A percentile compares a stretch with the other conserved stretches of the same genome.
These are phyloP conservation scores for Kurtzmaniella cleridarum DNA, from an alignment of 805 yeast species.

Conservation along the genomic window DNA sequence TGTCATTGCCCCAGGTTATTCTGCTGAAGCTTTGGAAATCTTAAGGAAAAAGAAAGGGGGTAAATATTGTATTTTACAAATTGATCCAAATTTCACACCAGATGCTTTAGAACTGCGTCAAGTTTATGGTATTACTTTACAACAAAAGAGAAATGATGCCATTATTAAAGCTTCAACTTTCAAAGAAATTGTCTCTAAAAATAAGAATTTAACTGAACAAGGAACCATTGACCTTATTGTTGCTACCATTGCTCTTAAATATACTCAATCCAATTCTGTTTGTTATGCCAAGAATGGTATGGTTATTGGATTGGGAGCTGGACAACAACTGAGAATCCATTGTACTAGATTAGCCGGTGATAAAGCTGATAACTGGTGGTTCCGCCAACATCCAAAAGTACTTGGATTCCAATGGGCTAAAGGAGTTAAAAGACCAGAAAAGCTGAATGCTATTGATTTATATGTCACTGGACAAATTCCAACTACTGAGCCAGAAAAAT, in stretches of 20 bases:
- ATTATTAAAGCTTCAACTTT: constrained; percentile 86
- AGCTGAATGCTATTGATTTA: constrained; percentile 95
- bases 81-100: constrained; percentile 91
- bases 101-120: constrained; percentile 81
- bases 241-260: constrained; percentile 94
- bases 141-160: constrained; percentile 97
- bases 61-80: constrained; percentile 92
- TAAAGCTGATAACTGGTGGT: constrained; percentile 99
- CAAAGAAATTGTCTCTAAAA: constrained; percentile 84
- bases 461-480: constrained; percentile 91
- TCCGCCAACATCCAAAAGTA: constrained; percentile 96
- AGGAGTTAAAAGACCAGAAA: constrained; percentile 97
- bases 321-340: constrained; percentile 98
- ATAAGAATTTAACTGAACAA: constrained; percentile 84
- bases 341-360: constrained; percentile 99
- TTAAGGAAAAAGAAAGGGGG: constrained; percentile 93
- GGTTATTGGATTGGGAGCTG: constrained; percentile 99
- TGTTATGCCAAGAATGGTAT: constrained; percentile 98
- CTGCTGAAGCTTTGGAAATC: constrained; percentile 85
- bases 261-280: constrained; percentile 97
- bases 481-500: constrained; percentile 83
- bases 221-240: constrained; percentile 91
- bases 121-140: constrained; percentile 91
- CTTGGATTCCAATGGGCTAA: constrained; percentile 94
- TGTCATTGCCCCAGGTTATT: constrained; percentile 96